Evolutionary conservation across 164 flowering plant species (phyloP), one percentile per base, ranked within the genome.

Genomic region (Magnolia kwangsiensis): DNA sequence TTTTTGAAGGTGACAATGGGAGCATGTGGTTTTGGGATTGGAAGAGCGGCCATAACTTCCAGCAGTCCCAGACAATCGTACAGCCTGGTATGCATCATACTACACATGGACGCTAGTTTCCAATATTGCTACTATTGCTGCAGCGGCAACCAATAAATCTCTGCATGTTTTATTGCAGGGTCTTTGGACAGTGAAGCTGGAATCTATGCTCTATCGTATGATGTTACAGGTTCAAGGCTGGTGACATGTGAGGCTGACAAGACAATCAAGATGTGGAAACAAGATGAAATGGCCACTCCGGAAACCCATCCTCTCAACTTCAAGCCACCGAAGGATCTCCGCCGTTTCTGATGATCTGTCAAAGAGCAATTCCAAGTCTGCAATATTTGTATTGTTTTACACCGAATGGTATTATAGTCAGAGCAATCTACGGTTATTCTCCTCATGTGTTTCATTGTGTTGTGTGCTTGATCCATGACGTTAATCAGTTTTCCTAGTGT

Each of bases 21-120:
- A 92, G 98, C 81, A 50, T 94, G 81, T 96, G 99, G 99, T 94
- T 91, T 81, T 96, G 99, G 99, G 99, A 96, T 74, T 96, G 98
- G 99, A 92, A 82, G 76, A 96, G 99, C 74, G 98, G 99, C 49
- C 96, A 96, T 82, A 96, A 91, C 85, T 96, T 94, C 80, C 99
- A 94, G 89, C 99, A 96, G 85, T 37, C 89, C 20, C 92, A 96
- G 82, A 94, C 99, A 13, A 92, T 93, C 76, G 99, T 96, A 72
- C 99, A 96, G 82, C 99, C 99, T 51, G 99, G 99, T 96, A 87
- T 65, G 78, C 45, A 18, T 83, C 50, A 31, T 73, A 20, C 16
- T 4, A 11, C 24, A 1, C 2, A 21, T 6, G 2, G 21, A 2
- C 27, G 14, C 11, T 45, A 27, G 10, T 59, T 73, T 4, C 3